phyloP scores from a whole-genome alignment of 352 stramenopile genomes.

The Phytophthora ramorum region DNA sequence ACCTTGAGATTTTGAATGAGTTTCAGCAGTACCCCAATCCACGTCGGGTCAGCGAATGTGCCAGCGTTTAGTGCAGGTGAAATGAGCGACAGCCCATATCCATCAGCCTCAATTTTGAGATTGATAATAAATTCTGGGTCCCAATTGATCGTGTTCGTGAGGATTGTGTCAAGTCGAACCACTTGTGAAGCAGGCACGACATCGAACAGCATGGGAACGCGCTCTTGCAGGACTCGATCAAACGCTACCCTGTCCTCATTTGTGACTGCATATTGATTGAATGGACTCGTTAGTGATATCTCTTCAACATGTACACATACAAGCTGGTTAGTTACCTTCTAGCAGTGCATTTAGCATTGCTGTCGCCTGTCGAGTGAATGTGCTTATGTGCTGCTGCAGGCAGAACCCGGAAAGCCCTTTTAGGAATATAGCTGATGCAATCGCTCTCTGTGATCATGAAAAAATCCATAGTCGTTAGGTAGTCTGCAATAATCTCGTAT shows the following conservation, averaged over 20 bases:
- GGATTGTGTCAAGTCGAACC: constrained; percentile 46
- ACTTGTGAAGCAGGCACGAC: constrained; percentile 34
- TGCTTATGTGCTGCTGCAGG: constrained; percentile 18
- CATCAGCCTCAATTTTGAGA: constrained; percentile 60
- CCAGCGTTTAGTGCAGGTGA: constrained; percentile 32
- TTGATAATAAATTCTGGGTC: constrained; percentile 55
- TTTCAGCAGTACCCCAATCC: constrained; percentile 61
- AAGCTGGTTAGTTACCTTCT: constrained; percentile 30
- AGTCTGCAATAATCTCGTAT: not conserved
- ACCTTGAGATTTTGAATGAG: constrained; percentile 60
- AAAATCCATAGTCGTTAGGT: not conserved
- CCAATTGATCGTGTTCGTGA: constrained; percentile 41
- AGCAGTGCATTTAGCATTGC: constrained; percentile 45
- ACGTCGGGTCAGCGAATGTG: constrained; percentile 47
- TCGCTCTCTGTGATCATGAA: constrained; percentile 45
- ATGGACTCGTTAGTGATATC: not conserved
- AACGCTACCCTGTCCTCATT: constrained; percentile 41
- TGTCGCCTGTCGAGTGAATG: constrained; percentile 42
- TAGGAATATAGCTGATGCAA: constrained; percentile 56
- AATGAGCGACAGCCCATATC: constrained; percentile 63
- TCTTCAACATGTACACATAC: not conserved
- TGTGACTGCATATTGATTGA: not conserved
- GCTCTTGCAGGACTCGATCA: constrained; percentile 45
- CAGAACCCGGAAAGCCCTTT: constrained; percentile 37
- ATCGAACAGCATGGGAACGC: constrained; percentile 60